Base-by-base conservation (phyloP, 371 early-diverging fungal species). In the Astathelohania contejeani region DNA sequence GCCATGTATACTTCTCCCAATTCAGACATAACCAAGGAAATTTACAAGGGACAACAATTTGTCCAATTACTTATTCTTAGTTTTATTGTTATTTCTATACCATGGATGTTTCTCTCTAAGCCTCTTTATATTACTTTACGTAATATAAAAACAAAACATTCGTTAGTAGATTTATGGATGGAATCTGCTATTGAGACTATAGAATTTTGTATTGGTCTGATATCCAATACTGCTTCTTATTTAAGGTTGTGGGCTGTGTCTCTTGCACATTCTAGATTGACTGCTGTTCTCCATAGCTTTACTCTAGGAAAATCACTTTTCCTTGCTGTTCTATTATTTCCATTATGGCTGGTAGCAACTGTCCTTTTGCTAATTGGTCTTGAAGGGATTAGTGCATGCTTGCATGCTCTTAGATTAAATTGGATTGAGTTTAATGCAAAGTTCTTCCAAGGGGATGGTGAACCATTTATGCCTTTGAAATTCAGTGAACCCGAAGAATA, bases 371-470 rank as follows among this genome's bases (percentile, higher is more conserved):
- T 98, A 53, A 70, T 90, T 25, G 78, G 86, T 38, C 87, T 98
- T 87, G 99, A 98, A 76, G 97, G 99, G 3, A 76, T 98, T 9
- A 86, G 87, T 49, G 90, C 95, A 1, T 92, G 91, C 76, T 76
- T 98, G 66, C 96, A 98, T 75, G 94, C 96, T 0, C 79, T 95
- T 28, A 86, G 99, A 81, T 79, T 98, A 56, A 92, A 93, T 76
- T 98, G 99, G 93, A 90, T 98, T 48, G 98, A 98, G 77, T 98
- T 98, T 76, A 86, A 93, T 71, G 81, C 80, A 74, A 98, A 95
- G 77, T 95, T 96, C 72, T 96, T 91, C 69, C 77, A 76, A 46
- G 90, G 88, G 24, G 76, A 76, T 1, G 92, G 92, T 37, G 70
- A 71, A 50, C 70, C 77, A 64, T 91, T 89, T 72, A 78, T 75